Evolutionary conservation across 2,329 filamentous ascomycete species (phyloP), one percentile per base, ranked within the genome.

Genomic region (Rutstroemia sp.): DNA sequence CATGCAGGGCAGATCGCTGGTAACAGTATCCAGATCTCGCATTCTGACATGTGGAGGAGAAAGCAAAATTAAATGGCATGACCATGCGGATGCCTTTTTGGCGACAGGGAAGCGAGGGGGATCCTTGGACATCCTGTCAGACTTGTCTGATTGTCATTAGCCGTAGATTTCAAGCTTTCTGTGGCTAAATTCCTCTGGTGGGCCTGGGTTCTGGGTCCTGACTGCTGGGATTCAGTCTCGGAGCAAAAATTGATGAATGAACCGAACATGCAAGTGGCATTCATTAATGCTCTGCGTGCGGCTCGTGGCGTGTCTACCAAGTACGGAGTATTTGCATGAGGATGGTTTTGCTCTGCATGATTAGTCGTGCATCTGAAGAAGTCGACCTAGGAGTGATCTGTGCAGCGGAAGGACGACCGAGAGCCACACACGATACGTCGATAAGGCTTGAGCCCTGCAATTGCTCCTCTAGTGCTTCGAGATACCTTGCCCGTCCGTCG

Each of bases 331-430:
- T 34, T 10, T 39, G 42, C 42, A 54, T 54, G 51, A 39, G 46
- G 42, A 53, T 38, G 41, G 37, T 34, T 42, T 16, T 25, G 38
- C 16, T 25, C 51, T 54, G 51, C 51, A 54, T 48, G 44, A 49
- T 19, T 25, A n/a, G 25, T 38, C 34, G 37, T 49, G 52, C 52
- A 54, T n/a, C 34, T 54, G 51, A 39, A 54, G 52, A 54, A 37
- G 30, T 51, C 12, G 47, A 55, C 46, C 53, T 41, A 37, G 19
- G 46, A 34, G 38, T 55, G 53, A 55, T 55, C 53, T 51, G 53
- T 55, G 53, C 53, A 51, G 47, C 53, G 46, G 45, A 44, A 42
- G 38, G 50, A 55, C 38, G 37, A 37, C 21, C 45, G 34, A 49
- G 19, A 42, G 19, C 16, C 25, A 17, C 12, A 14, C 42, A 46